Conservation (phyloP, 495 filamentous ascomycete genomes). For the Penicillium soppii region DNA sequence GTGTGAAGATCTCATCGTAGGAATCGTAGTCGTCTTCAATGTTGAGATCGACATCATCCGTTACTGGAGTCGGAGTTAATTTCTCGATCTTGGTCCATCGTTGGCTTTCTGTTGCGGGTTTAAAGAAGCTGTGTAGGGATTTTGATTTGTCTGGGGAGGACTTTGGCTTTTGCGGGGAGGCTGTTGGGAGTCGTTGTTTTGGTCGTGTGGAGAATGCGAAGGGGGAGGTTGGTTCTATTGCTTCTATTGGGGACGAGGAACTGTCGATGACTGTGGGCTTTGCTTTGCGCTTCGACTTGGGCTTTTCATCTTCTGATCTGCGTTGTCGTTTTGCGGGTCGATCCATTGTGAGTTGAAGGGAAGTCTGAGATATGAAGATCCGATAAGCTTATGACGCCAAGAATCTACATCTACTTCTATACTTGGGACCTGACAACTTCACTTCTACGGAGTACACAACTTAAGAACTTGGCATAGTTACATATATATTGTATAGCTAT, state of each 20-base stretch:
- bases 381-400: slow-evolving; percentile 20
- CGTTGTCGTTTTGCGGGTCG: slow-evolving; percentile 50
- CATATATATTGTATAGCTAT: too few relatives aligned
- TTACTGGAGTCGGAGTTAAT: slow-evolving; percentile 5
- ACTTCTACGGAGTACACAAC: too few relatives aligned
- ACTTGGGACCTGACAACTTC: too few relatives aligned
- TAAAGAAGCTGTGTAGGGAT: slow-evolving; percentile 24
- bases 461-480: too few relatives aligned
- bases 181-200: slow-evolving; percentile 12
- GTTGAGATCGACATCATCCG: slow-evolving; percentile 29
- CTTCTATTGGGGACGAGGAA: slow-evolving; percentile 1
- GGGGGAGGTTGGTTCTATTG: slow-evolving; percentile 1
- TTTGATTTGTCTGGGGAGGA: slow-evolving; percentile 15
- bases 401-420: too few relatives aligned
- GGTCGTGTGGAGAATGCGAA: slow-evolving; percentile 12
- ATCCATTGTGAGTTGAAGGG: slow-evolving; percentile 36
- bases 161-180: slow-evolving; percentile 20
- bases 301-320: slow-evolving; percentile 18
- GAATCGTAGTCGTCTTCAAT: slow-evolving; percentile 55
- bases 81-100: slow-evolving; percentile 35
- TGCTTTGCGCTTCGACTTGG: not conserved
- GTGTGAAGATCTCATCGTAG: slow-evolving; percentile 43
- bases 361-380: slow-evolving; percentile 10
- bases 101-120: slow-evolving; percentile 26
- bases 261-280: not conserved